Base-by-base conservation (phyloP, 352 stramenopile species). In the Thalassiosira exigua region DNA sequence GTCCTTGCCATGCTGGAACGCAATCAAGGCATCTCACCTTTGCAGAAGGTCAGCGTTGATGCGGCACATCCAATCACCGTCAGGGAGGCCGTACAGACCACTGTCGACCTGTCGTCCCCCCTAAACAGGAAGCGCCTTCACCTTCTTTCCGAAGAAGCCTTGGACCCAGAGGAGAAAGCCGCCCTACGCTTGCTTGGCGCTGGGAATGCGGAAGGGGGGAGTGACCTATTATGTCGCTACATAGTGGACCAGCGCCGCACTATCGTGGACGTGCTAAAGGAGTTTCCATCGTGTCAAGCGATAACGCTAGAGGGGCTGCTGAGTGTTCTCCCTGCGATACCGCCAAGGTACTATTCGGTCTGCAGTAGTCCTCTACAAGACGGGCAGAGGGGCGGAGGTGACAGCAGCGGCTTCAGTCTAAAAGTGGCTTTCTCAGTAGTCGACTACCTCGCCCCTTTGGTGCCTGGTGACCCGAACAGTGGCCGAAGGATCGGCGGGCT, bases 281-380 rank as follows among this genome's bases (percentile, higher is more conserved):
- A 97, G 4, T 98, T 98, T 75, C 95, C 95, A n/a, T 98, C 95
- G 0, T 97, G 92, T 71, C 86, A 92, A 30, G 91, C 85, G 1
- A 95, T 96, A 30, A 69, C 85, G 19, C 85, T 98, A 1, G 90
- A 96, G 44, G 88, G 91, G 26, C 75, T 98, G 22, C 71, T 98
- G 32, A 94, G 88, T 51, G 75, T 96, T 30, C 69, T 98, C 3
- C 94, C 96, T 0, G 82, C 91, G 26, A 92, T 98, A 21, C 93
- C 96, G 79, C 95, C 96, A 14, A 94, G 96, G 19, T 98, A 98
- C 82, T 99, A 98, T 86, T 98, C 95, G 19, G 94, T 98, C 32
- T 94, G 94, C 33, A 98, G 95, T 3, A 98, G 95, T 48, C 96
- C 96, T 9, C 82, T 99, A 27, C 77, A 81, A 2, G 76, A 96